Evolutionary conservation across 192 early-diverging fungal genomes (phyloP).

Genomic region (Coemansia sp.): DNA sequence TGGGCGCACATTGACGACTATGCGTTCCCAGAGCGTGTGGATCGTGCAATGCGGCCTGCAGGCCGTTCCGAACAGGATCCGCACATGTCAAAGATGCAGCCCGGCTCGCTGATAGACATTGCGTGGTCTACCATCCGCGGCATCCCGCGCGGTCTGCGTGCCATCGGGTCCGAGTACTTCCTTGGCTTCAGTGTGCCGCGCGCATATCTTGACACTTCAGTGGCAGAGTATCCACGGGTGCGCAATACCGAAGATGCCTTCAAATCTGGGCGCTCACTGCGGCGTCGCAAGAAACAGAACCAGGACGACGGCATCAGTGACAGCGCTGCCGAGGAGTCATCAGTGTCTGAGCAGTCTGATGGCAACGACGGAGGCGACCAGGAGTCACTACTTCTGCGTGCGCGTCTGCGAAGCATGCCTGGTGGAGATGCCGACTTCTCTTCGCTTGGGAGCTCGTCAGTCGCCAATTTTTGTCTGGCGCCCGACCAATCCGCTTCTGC

Average conservation of each 20-base stretch:
- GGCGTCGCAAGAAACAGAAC: neutral
- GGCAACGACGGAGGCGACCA: neutral
- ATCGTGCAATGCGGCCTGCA: conserved; percentile 18
- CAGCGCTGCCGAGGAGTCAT: neutral
- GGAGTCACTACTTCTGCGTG: neutral
- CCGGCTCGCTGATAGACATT: conserved; percentile 44
- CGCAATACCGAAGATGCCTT: conserved; percentile 24
- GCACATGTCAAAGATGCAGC: conserved; percentile 31
- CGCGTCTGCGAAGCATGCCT: neutral
- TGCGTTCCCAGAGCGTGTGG: conserved; percentile 48
- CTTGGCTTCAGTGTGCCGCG: conserved; percentile 32
- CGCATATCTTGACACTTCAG: conserved; percentile 36
- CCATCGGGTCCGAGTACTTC: conserved; percentile 27
- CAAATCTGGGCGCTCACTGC: neutral
- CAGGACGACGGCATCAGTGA: neutral
- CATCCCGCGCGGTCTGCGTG: conserved; percentile 16
- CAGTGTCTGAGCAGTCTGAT: neutral
- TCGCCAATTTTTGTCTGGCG: conserved; percentile 2
- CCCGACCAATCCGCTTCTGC: neutral
- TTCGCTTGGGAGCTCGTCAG: neutral
- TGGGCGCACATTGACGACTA: conserved; percentile 51
- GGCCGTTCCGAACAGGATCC: conserved; percentile 27
- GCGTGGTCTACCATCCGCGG: neutral
- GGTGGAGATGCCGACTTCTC: neutral
- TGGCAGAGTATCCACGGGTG: conserved; percentile 26